Conservation (phyloP, 306 rosid genomes). For the Castanea crenata region DNA sequence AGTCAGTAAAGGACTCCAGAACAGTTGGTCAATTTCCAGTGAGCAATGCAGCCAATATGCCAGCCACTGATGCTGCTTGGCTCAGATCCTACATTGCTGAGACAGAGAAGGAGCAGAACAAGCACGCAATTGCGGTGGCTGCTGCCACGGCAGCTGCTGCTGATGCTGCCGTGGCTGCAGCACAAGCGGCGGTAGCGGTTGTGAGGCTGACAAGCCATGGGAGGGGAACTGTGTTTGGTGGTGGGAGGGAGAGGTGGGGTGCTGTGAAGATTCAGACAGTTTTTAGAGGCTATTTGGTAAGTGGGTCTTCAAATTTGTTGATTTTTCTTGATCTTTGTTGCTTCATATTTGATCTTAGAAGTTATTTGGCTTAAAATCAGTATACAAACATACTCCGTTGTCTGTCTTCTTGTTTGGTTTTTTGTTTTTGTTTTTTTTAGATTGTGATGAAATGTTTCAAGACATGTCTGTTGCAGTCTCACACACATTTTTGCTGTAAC, state of each 20-base stretch:
- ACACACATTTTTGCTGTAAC: neutral
- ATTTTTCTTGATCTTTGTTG: neutral
- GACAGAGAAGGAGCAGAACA: slow-evolving; percentile 67
- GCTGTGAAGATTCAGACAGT: slow-evolving; percentile 81
- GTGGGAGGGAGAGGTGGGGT: slow-evolving; percentile 65
- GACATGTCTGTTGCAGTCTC: neutral
- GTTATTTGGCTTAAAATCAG: slow-evolving; percentile 1
- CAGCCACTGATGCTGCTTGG: slow-evolving; percentile 48
- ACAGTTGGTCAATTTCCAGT: slow-evolving; percentile 11
- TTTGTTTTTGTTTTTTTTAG: slow-evolving; percentile 16
- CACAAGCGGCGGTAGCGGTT: slow-evolving; percentile 89
- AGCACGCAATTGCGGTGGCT: slow-evolving; percentile 96
- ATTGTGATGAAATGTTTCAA: neutral
- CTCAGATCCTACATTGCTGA: slow-evolving; percentile 65
- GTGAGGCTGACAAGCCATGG: slow-evolving; percentile 79
- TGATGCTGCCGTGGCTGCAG: slow-evolving; percentile 83
- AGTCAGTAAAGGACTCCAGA: slow-evolving; percentile 48
- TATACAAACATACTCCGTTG: slow-evolving; percentile 6
- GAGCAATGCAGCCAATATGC: neutral
- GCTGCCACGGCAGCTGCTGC: slow-evolving; percentile 95
- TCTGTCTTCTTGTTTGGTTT: slow-evolving; percentile 5
- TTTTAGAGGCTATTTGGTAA: slow-evolving; percentile 88
- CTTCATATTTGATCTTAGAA: slow-evolving; percentile 7
- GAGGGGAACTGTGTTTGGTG: slow-evolving; percentile 48
- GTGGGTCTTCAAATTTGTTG: slow-evolving; percentile 4